Evolutionary conservation across 2,329 filamentous ascomycete genomes (phyloP).

Genomic region (Diaporthe eres): DNA sequence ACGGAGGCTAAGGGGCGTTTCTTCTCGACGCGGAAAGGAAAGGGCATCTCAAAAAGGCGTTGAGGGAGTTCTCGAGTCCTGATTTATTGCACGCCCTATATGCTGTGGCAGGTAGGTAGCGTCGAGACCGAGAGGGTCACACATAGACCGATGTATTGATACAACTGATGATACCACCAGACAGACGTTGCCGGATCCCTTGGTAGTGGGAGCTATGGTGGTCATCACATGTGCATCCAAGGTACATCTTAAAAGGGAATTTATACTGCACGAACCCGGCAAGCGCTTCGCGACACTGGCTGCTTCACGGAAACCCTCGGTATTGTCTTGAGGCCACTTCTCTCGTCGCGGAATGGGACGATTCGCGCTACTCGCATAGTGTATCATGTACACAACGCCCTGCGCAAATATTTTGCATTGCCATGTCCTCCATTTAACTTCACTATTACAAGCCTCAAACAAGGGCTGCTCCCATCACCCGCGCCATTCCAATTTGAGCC

Average conservation of each 20-base stretch:
- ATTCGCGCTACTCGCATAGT: neutral
- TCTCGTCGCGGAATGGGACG: neutral
- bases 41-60: slow-evolving; percentile 40
- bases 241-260: neutral
- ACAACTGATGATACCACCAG: slow-evolving; percentile 10
- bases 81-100: slow-evolving; percentile 25
- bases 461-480: neutral
- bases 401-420: neutral
- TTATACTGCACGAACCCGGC: neutral
- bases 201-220: too few relatives aligned
- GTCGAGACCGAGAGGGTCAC: slow-evolving; percentile 13
- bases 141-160: slow-evolving; percentile 23
- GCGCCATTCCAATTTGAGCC: neutral
- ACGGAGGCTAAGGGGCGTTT: slow-evolving; percentile 29
- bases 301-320: neutral
- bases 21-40: slow-evolving; percentile 32
- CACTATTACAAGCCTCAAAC: slow-evolving; percentile 12
- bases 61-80: slow-evolving; percentile 35
- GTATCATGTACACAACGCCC: neutral
- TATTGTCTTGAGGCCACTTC: neutral
- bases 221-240: neutral
- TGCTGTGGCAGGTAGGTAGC: slow-evolving; percentile 1
- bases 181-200: neutral
- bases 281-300: neutral
- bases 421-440: neutral